phyloP scores from a whole-genome alignment of 1,284 basidiomycete species.

The Pholiota adiposa region DNA sequence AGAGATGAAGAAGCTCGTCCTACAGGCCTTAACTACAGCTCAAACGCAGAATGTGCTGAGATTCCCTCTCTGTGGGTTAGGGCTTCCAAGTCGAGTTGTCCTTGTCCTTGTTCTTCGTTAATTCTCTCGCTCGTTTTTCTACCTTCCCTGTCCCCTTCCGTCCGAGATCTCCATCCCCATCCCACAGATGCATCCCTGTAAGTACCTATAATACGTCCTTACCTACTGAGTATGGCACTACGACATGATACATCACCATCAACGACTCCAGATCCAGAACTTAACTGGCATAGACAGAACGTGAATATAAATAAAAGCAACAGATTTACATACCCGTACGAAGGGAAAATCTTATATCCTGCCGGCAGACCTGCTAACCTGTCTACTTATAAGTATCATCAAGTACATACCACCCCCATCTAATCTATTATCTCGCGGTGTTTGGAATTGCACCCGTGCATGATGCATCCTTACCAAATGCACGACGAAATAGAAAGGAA shows the following conservation, averaged over 20 bases:
- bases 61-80: too few relatives aligned
- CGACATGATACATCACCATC: not conserved
- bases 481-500: not conserved
- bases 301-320: not conserved
- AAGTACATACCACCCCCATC: not conserved
- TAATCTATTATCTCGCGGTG: too few relatives aligned
- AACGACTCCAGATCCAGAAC: not conserved
- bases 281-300: not conserved
- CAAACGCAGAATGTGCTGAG: too few relatives aligned
- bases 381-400: not conserved
- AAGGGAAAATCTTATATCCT: not conserved
- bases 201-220: not conserved
- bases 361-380: not conserved
- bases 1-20: too few relatives aligned
- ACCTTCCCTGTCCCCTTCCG: not conserved
- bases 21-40: too few relatives aligned
- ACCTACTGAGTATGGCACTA: not conserved
- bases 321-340: not conserved
- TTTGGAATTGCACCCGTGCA: not conserved
- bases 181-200: not conserved
- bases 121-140: too few relatives aligned
- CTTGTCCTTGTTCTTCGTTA: not conserved
- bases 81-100: not conserved
- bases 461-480: not conserved
- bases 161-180: not conserved